These are phyloP conservation scores for Colletotrichum sp. DNA, from an alignment of 2,329 filamentous ascomycete genomes.

Conservation along the genomic window DNA sequence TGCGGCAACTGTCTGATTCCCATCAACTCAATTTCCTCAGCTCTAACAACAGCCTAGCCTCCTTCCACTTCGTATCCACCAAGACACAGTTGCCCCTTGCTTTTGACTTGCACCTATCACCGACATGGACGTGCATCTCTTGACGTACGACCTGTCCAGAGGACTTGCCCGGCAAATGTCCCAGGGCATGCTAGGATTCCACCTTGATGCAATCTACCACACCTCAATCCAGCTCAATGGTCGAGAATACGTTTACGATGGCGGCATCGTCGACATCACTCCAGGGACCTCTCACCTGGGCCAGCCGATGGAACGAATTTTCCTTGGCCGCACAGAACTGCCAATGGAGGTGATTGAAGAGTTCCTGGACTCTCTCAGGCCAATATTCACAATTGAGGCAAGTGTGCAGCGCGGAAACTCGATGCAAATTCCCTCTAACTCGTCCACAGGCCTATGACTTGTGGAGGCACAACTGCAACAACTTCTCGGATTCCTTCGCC, in stretches of 20 bases:
- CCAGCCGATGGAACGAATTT: conserved; percentile 75
- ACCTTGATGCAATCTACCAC: conserved; percentile 93
- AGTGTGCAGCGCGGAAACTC: not conserved
- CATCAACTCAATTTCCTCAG: not conserved
- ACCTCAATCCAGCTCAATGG: conserved; percentile 85
- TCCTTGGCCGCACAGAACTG: conserved; percentile 78
- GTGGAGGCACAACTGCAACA: conserved; percentile 94
- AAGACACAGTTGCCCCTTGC: not conserved
- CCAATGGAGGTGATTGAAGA: conserved; percentile 84
- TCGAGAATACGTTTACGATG: conserved; percentile 91
- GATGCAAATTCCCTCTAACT: not conserved
- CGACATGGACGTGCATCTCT: conserved; percentile 76
- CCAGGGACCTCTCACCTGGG: conserved; percentile 90
- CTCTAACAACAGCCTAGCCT: not conserved
- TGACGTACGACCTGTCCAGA: conserved; percentile 80
- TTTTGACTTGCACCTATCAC: not conserved
- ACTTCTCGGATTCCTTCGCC: conserved; percentile 91
- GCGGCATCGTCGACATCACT: conserved; percentile 80
- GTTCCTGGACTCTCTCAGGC: conserved; percentile 82
- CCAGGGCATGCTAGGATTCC: conserved; percentile 56
- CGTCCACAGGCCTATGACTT: conserved; percentile 79
- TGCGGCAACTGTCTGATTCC: not conserved
- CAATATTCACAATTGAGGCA: conserved; percentile 83
- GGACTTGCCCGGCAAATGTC: conserved; percentile 63
- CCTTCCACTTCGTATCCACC: not conserved